These are phyloP conservation scores for Dendrobium nobile DNA, from an alignment of 106 monocot species.

Conservation along the genomic window DNA sequence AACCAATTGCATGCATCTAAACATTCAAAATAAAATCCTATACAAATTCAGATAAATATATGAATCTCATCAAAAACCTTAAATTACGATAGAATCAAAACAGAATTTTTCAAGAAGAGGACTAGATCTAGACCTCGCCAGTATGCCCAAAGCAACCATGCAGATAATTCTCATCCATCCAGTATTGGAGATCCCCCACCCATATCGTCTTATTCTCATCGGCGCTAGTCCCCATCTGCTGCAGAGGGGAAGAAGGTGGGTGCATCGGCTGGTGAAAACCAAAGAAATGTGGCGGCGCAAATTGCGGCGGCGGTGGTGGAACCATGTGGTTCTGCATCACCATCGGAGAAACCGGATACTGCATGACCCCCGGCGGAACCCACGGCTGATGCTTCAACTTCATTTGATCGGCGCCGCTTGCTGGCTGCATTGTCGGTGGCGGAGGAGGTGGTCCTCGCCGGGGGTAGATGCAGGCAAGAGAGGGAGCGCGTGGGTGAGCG, in stretches of 20 bases:
- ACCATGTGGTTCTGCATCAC: slow-evolving; percentile 4
- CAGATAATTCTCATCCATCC: slow-evolving; percentile 14
- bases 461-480: background rate
- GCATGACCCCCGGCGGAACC: slow-evolving; percentile 3
- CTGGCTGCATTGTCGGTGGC: background rate
- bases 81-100: background rate
- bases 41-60: background rate
- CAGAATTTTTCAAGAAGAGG: background rate
- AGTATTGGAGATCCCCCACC: slow-evolving; percentile 11
- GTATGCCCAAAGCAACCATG: slow-evolving; percentile 12
- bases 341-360: slow-evolving; percentile 10
- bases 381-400: background rate
- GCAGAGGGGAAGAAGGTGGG: slow-evolving; percentile 5
- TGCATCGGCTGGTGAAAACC: slow-evolving; percentile 7
- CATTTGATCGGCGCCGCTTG: background rate
- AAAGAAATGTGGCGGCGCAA: slow-evolving; percentile 2
- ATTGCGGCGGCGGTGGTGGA: background rate
- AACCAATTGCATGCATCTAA: background rate
- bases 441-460: background rate
- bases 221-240: background rate
- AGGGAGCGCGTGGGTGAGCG: background rate
- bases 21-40: background rate
- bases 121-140: slow-evolving; percentile 5
- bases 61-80: background rate
- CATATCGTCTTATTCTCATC: slow-evolving; percentile 12